These are phyloP conservation scores for Pichia sp. DNA, from an alignment of 1,139 yeast species.

Conservation along the genomic window DNA sequence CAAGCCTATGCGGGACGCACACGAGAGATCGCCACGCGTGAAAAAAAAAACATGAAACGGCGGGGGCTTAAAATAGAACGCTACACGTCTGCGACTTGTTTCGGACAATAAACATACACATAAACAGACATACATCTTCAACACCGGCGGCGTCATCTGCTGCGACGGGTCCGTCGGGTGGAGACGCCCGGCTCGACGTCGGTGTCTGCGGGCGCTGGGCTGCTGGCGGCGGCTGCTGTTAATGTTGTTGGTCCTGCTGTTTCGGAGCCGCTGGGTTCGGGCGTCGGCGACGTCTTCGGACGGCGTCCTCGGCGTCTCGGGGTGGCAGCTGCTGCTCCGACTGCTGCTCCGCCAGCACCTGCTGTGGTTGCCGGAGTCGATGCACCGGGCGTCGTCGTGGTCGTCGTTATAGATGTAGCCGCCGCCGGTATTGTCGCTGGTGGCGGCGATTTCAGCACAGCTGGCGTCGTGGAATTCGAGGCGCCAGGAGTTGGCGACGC, in stretches of 20 bases:
- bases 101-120: too few species aligned
- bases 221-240: background rate
- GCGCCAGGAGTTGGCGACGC: background rate
- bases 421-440: too few species aligned
- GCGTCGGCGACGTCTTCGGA: constrained; percentile 5
- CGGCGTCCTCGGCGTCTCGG: constrained; percentile 15
- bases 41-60: background rate
- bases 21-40: background rate
- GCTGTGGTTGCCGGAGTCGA: background rate
- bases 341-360: background rate
- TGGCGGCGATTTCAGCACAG: too few species aligned
- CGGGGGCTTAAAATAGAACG: too few species aligned
- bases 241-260: background rate
- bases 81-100: too few species aligned
- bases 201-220: background rate
- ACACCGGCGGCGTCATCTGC: background rate
- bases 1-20: background rate
- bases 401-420: too few species aligned
- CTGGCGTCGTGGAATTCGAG: background rate
- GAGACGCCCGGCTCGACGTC: constrained; percentile 2
- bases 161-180: constrained; percentile 13
- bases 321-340: background rate
- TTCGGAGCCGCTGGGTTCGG: background rate
- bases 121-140: too few species aligned
- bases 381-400: background rate